Evolutionary conservation across 2,329 filamentous ascomycete genomes (phyloP).

Genomic region (Sphaerulina vaccinii): DNA sequence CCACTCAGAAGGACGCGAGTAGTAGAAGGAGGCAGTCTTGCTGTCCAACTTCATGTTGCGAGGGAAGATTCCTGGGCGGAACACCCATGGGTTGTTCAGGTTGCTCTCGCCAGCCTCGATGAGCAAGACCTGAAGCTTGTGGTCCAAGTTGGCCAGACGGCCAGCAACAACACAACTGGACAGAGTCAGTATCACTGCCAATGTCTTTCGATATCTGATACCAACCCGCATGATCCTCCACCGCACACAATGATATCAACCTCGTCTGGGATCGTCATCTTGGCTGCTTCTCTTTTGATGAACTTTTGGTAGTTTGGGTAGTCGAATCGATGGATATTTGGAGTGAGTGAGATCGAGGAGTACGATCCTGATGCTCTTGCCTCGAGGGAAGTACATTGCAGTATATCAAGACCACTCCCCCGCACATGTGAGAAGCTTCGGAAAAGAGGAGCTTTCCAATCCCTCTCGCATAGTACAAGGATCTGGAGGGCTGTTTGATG

Average conservation of each 20-base stretch:
- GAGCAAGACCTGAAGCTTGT: constrained; percentile 67
- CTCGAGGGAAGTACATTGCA: constrained; percentile 12
- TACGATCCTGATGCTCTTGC: constrained; percentile 16
- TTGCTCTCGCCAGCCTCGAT: constrained; percentile 73
- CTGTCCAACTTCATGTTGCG: constrained; percentile 75
- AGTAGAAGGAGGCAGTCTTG: constrained; percentile 79
- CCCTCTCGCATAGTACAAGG: constrained; percentile 21
- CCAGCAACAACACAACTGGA: constrained; percentile 49
- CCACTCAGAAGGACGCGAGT: constrained; percentile 71
- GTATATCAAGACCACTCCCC: constrained; percentile 29
- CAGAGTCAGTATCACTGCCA: constrained; percentile 32
- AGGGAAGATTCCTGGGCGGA: constrained; percentile 73
- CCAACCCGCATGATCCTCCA: constrained; percentile 66
- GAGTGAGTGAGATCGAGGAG: constrained; percentile 17
- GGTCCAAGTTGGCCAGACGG: constrained; percentile 71
- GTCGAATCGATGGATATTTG: not conserved
- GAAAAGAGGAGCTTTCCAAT: constrained; percentile 18
- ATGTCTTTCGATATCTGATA: constrained; percentile 3
- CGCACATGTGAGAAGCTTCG: constrained; percentile 26
- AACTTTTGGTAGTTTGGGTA: constrained; percentile 9
- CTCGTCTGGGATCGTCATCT: constrained; percentile 69
- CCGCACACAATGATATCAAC: constrained; percentile 79
- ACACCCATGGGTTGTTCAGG: constrained; percentile 76
- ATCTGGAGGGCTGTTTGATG: constrained; percentile 21
- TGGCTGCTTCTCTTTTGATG: constrained; percentile 20